These are phyloP conservation scores for Tilletia horrida DNA, from an alignment of 1,284 basidiomycete species.

Conservation along the genomic window DNA sequence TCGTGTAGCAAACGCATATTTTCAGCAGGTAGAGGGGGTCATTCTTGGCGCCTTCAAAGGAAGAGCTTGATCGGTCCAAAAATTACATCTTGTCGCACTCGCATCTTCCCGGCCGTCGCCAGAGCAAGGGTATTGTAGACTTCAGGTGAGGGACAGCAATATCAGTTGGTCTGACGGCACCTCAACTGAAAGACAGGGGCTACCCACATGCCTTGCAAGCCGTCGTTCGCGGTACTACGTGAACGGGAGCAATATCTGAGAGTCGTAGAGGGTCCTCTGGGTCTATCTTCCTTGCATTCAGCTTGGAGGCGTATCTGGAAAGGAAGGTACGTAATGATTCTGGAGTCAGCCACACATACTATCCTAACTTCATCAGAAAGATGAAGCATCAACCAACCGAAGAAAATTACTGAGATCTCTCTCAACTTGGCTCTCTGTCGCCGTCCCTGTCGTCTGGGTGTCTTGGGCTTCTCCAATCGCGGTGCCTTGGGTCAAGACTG, in stretches of 20 bases:
- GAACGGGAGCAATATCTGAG: not conserved
- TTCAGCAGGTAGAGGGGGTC: too few species aligned
- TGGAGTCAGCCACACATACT: too few species aligned
- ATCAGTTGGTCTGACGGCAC: too few species aligned
- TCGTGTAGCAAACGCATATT: not conserved
- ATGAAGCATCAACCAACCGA: not conserved
- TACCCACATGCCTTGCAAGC: constrained; percentile 16
- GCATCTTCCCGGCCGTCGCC: constrained; percentile 4
- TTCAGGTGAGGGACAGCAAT: not conserved
- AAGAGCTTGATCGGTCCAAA: constrained; percentile 5
- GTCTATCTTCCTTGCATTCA: not conserved
- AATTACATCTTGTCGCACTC: not conserved
- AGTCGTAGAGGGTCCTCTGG: not conserved
- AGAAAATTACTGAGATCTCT: constrained; percentile 5
- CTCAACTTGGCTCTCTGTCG: constrained; percentile 9
- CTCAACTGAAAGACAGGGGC: not conserved
- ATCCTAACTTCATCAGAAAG: not conserved
- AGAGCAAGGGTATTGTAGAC: constrained; percentile 17
- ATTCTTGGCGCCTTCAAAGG: too few species aligned
- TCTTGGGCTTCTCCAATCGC: not conserved
- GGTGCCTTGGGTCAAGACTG: not conserved
- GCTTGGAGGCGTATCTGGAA: not conserved
- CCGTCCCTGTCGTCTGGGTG: constrained; percentile 6
- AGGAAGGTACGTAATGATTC: too few species aligned
- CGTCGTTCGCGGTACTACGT: not conserved